Base-by-base conservation (phyloP, 805 yeast species). In the Tetrapisispora arboricola region DNA sequence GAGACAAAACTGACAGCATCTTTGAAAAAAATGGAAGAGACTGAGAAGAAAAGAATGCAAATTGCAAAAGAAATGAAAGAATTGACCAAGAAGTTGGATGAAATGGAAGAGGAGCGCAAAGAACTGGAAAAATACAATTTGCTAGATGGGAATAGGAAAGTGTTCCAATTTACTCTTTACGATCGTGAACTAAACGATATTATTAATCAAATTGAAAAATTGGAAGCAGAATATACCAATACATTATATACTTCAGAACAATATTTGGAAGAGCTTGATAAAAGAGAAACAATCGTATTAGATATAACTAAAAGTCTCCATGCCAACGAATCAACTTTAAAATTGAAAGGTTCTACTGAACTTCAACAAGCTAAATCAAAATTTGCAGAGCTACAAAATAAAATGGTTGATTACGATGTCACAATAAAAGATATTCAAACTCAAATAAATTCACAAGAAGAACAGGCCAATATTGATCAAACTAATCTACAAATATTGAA, bases 1-100 rank as follows among this genome's bases (percentile, higher is more conserved):
- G 97, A 92, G 54, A 66, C 72, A 29, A 84, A 84, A 58, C 67
- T 88, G 41, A 73, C 72, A 43, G 95, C 87, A 43, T 84, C 95
- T 1, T 64, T 71, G 45, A 81, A 79, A 55, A 90, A 86, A 50
- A 84, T 88, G 87, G 66, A 67, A 4, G 78, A 75, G 44, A 79
- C 95, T 0, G 76, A 73, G 46, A 71, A 68, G 45, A 84, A 84
- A 50, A 72, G 80, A 48, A 77, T 71, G 40, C 77, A 84, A 53
- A 84, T 85, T 38, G 83, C 76, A 45, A 86, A 80, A 49, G 78
- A 85, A 59, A 66, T 90, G 51, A 61, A 62, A 16, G 80, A 80
- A 45, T 77, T 87, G 35, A 78, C 80, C 44, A 79, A 74, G 35
- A 70, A 95, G 52, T 67, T 90, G 37, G 65, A 73, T 3, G 96